Evolutionary conservation across 202 grass and related monocot genomes (phyloP), one percentile per base, ranked within the genome.

Genomic region (Digitaria exilis): DNA sequence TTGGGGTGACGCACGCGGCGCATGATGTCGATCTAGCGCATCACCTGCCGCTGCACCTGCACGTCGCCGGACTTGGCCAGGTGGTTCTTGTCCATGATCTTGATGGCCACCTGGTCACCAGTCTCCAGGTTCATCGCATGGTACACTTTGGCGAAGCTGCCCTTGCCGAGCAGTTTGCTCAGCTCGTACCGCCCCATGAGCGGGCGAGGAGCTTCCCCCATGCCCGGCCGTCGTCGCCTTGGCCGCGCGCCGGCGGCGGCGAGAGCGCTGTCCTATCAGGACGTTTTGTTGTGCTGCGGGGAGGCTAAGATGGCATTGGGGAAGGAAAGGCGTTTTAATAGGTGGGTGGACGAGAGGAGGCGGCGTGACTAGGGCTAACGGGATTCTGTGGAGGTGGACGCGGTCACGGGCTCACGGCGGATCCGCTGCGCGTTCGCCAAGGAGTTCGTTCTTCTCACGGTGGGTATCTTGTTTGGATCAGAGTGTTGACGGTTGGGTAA

Each of bases 91-190:
- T 92, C 90, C n/a, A 89, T 72, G 17, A 89, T 61, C 63, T 92
- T 92, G 71, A 93, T 93, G 50, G 91, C 91, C 2, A 85, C 84
- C 15, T 89, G 80, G 52, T 92, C 73, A 0, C 74, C 22, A 2
- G 86, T 83, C 17, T 28, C 26, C 1, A 39, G 18, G 16, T 81
- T 83, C 44, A 44, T 57, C 0, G 90, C 90, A 19, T 62, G 77
- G 69, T 89, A 87, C 1, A 96, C 94, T 65, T 89, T 93, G 14
- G 84, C 90, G 67, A 96, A 93, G 69, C 79, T 93, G 31, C 93
- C 93, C 24, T 84, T 51, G 15, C 93, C 93, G 1, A 93, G 81
- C 5, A 91, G 59, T 60, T 51, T 34, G 32, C 80, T 83, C 10
- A 89, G n/a, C 64, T 87, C 68, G 31, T 88, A 92, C 35, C 57